Evolutionary conservation across 805 yeast genomes (phyloP), one percentile per base, ranked within the genome.

Genomic region (Kazachstania africana): DNA sequence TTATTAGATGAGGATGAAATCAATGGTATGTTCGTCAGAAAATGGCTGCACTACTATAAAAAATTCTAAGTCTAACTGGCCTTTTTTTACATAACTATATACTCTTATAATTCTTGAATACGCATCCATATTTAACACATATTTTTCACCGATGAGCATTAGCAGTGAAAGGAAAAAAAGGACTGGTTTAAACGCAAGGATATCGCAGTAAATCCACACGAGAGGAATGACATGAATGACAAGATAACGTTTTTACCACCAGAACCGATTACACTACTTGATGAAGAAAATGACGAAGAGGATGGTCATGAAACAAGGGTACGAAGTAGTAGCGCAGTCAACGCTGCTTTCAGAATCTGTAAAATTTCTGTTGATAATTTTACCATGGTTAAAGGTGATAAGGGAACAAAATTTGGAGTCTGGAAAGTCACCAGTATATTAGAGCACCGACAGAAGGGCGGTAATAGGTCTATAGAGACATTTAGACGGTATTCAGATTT

Each of bases 401-500:
- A 43, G 26, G 48, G 47, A 6, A 34, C 32, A 24, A 42, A 38
- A 31, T 47, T 50, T 39, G 50, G 47, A 14, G 51, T 50, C 16
- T 52, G 57, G 57, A 50, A 47, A 24, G 32, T 50, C 4, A 46
- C 48, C 3, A 24, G 49, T 3, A 26, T 44, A 6, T 27, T 52
- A 16, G 36, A 44, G 19, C 13, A 12, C 28, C n/a, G 9, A 10
- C 2, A 18, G 12, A 10, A 18, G 17, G 12, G 12, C 19, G 14
- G 14, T 28, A 13, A 14, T 16, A 24, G 13, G 27, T 16, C 26
- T 27, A 62, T 78, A 13, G 48, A 56, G 27, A 44, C 72, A 4
- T 68, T 72, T 47, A 72, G 69, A 47, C 50, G 94, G 24, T 82
- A 78, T 51, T 67, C 72, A 22, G 88, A 81, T 27, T 69, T 82